These are phyloP conservation scores for Rostrohypoxylon terebratum DNA, from an alignment of 495 filamentous ascomycete genomes.

Conservation along the genomic window DNA sequence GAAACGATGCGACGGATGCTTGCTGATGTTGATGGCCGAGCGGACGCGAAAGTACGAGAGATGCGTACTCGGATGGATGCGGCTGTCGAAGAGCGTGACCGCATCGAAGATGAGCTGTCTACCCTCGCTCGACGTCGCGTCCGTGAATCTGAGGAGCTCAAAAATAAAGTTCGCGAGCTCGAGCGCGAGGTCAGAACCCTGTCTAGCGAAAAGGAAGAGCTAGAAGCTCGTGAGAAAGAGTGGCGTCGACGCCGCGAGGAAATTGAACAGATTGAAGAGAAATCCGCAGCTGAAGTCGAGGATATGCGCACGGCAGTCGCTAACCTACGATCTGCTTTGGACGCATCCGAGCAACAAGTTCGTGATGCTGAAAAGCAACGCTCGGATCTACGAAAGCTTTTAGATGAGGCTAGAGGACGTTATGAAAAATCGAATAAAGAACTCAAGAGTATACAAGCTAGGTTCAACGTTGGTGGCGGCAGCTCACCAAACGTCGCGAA, in stretches of 20 bases:
- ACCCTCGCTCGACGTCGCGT: slow-evolving; percentile 78
- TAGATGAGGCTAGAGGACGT: slow-evolving; percentile 80
- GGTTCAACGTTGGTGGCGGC: slow-evolving; percentile 46
- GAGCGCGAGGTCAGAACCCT: slow-evolving; percentile 81
- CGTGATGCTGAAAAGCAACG: slow-evolving; percentile 85
- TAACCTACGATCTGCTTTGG: slow-evolving; percentile 80
- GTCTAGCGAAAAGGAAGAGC: slow-evolving; percentile 73
- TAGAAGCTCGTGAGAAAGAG: slow-evolving; percentile 71
- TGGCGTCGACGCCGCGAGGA: slow-evolving; percentile 79
- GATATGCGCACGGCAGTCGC: slow-evolving; percentile 83
- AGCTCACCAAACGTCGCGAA: slow-evolving; percentile 40
- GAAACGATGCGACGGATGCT: slow-evolving; percentile 95
- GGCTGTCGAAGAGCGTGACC: slow-evolving; percentile 89
- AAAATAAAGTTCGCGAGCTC: slow-evolving; percentile 78
- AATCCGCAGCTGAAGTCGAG: slow-evolving; percentile 73
- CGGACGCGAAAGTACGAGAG: slow-evolving; percentile 83
- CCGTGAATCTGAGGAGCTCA: slow-evolving; percentile 88
- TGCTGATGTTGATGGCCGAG: slow-evolving; percentile 83
- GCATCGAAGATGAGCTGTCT: slow-evolving; percentile 89
- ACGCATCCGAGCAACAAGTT: slow-evolving; percentile 87
- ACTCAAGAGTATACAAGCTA: slow-evolving; percentile 56
- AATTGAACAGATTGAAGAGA: slow-evolving; percentile 74
- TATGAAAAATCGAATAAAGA: slow-evolving; percentile 86
- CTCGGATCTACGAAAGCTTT: slow-evolving; percentile 74
- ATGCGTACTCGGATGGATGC: slow-evolving; percentile 91